phyloP scores from a whole-genome alignment of 2,329 filamentous ascomycete species.

The Xylariomycetidae sp. region DNA sequence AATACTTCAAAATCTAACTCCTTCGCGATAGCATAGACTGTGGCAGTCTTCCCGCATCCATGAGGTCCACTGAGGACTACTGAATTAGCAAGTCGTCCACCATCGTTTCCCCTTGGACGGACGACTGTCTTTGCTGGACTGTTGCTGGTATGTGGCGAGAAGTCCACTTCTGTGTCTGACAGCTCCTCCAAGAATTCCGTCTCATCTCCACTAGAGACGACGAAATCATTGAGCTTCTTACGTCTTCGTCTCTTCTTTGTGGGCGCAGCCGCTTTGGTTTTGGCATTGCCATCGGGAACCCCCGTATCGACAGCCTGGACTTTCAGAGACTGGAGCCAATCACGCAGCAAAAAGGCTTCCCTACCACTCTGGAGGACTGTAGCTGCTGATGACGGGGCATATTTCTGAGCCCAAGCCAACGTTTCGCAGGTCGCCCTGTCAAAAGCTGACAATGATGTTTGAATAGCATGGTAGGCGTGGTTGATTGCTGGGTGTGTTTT shows the following conservation, averaged over 20 bases:
- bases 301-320: constrained; percentile 72
- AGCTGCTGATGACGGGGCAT: constrained; percentile 63
- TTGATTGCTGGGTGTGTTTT: constrained; percentile 53
- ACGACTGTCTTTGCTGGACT: constrained; percentile 51
- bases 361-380: constrained; percentile 72
- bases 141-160: constrained; percentile 32
- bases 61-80: constrained; percentile 86
- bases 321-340: constrained; percentile 76
- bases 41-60: constrained; percentile 89
- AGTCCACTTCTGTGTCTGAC: constrained; percentile 53
- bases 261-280: constrained; percentile 24
- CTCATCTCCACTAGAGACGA: constrained; percentile 76
- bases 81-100: constrained; percentile 60
- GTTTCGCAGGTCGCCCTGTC: constrained; percentile 74
- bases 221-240: constrained; percentile 73
- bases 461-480: constrained; percentile 56
- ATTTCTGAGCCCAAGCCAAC: constrained; percentile 76
- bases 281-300: constrained; percentile 27
- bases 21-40: constrained; percentile 85
- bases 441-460: constrained; percentile 66
- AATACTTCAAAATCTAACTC: constrained; percentile 93
- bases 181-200: constrained; percentile 64
- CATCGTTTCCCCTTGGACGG: constrained; percentile 38
- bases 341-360: constrained; percentile 66
- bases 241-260: constrained; percentile 63